Evolutionary conservation across 805 yeast genomes (phyloP).

Genomic region (Myxozyma geophila): DNA sequence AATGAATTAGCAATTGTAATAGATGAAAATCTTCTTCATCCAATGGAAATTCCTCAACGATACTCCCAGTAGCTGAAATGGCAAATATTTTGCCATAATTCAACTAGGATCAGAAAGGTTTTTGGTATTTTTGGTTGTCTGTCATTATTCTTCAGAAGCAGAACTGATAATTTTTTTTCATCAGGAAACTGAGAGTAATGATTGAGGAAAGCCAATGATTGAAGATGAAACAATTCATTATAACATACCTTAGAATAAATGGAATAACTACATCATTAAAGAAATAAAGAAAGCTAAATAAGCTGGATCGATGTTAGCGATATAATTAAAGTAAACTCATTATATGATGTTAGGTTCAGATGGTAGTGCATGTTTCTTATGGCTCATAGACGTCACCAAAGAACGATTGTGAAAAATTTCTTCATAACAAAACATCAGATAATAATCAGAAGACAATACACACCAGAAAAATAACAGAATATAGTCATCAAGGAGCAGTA

Average conservation of each 20-base stretch:
- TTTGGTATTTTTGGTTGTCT: slow-evolving; percentile 32
- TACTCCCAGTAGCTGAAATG: not conserved
- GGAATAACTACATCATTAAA: not conserved
- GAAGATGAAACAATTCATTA: not conserved
- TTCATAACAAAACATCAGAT: slow-evolving; percentile 31
- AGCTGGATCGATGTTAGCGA: no score
- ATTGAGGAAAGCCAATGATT: not conserved
- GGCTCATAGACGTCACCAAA: slow-evolving; percentile 65
- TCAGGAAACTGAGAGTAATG: slow-evolving; percentile 49
- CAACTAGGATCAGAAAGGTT: slow-evolving; percentile 3
- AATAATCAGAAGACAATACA: not conserved
- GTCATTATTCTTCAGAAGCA: slow-evolving; percentile 77
- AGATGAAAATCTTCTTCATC: no score
- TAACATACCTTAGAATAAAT: slow-evolving; percentile 1
- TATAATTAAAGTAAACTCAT: slow-evolving; percentile 10
- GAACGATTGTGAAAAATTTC: slow-evolving; percentile 42
- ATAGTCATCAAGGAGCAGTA: not conserved
- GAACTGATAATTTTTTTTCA: slow-evolving; percentile 81
- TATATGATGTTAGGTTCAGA: slow-evolving; percentile 59
- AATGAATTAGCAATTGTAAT: no score
- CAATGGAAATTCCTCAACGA: no score
- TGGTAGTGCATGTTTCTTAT: slow-evolving; percentile 97
- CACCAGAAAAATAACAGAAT: slow-evolving; percentile 3
- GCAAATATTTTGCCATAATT: not conserved
- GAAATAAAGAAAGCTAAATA: slow-evolving; percentile 1